Percentiles rank a stretch among this genome's conserved stretches.
Conservation (phyloP, 495 filamentous ascomycete genomes). For the Pyrenula massariospora region DNA sequence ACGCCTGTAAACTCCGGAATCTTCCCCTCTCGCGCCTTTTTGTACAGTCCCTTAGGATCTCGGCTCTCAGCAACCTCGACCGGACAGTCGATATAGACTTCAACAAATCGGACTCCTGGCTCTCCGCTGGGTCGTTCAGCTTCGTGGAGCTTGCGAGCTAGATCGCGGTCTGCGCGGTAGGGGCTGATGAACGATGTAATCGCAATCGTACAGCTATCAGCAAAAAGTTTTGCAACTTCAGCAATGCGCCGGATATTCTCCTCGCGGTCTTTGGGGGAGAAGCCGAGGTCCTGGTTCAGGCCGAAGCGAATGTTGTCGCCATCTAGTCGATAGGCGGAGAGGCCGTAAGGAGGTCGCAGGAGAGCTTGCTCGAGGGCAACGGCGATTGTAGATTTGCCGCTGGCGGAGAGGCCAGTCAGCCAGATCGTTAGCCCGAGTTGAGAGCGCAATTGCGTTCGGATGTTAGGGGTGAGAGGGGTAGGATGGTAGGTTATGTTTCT, state of each 20-base stretch:
- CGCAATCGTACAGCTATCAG: constrained; percentile 74
- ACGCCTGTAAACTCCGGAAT: constrained; percentile 98
- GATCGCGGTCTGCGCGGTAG: constrained; percentile 72
- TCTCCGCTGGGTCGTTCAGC: constrained; percentile 30
- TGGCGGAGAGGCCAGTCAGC: constrained; percentile 93
- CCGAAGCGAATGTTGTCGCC: constrained; percentile 98
- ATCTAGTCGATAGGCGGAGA: constrained; percentile 85
- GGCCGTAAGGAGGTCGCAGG: constrained; percentile 53
- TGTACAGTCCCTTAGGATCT: constrained; percentile 95
- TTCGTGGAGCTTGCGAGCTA: constrained; percentile 69
- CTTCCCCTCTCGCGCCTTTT: constrained; percentile 83
- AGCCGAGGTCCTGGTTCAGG: constrained; percentile 92
- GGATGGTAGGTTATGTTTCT: constrained; percentile 99
- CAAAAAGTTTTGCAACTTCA: constrained; percentile 94
- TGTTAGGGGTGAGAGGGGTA: constrained; percentile 68
- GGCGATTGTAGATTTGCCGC: constrained; percentile 91
- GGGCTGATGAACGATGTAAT: constrained; percentile 97
- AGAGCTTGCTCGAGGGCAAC: constrained; percentile 94
- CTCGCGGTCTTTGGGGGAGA: constrained; percentile 82
- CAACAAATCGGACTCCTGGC: constrained; percentile 72
- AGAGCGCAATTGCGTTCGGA: constrained; percentile 68
- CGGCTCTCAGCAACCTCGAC: constrained; percentile 85
- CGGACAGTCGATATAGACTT: constrained; percentile 82
- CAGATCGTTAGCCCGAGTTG: constrained; percentile 92
- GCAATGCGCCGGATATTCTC: constrained; percentile 96